Evolutionary conservation across 1,284 basidiomycete genomes (phyloP), one percentile per base, ranked within the genome.

Genomic region (Testicularia cyperi): DNA sequence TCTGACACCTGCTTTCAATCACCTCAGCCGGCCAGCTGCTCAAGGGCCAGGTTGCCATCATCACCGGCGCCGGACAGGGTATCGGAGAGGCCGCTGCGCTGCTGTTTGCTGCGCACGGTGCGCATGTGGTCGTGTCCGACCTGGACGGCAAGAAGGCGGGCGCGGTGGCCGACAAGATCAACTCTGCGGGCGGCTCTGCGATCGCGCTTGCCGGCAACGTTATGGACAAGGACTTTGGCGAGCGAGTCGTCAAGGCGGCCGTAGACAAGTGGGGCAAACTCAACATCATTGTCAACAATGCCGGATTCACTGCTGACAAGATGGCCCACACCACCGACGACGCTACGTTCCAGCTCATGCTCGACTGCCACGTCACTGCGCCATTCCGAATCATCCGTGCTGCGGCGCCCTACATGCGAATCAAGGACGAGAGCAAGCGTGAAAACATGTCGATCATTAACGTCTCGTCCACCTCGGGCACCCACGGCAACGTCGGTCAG

Each of bases 301-400:
- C 88, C 44, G 88, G 88, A 31, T 91, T 90, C 80, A 90, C 89
- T 2, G 88, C 83, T 67, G 88, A 91, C 81, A 79, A 74, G 78
- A 91, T 91, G 89, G 79, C 88, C 30, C 88, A 90, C 79, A 89
- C 87, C 4, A 88, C 86, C 64, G 84, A 86, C 7, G 89, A 91
- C 77, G 87, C 88, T 29, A 83, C 84, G 1, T 91, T 84, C 77
- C 86, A 89, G 64, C 80, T 88, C 62, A 90, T 91, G 73, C 80
- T 86, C 78, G 88, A 87, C 73, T 85, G 89, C 53, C 61, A 68
- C 45, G 45, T 57, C 44, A 48, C 55, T 16, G 70, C 68, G 19
- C 88, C 89, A 1, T 91, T 91, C 83, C 81, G 88, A 29, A 83
- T 91, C 66, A 80, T 90, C 45, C 83, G 88, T 37, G 86, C 88